These are phyloP conservation scores for Lepidopterella palustris DNA, from an alignment of 495 filamentous ascomycete genomes.

Conservation along the genomic window DNA sequence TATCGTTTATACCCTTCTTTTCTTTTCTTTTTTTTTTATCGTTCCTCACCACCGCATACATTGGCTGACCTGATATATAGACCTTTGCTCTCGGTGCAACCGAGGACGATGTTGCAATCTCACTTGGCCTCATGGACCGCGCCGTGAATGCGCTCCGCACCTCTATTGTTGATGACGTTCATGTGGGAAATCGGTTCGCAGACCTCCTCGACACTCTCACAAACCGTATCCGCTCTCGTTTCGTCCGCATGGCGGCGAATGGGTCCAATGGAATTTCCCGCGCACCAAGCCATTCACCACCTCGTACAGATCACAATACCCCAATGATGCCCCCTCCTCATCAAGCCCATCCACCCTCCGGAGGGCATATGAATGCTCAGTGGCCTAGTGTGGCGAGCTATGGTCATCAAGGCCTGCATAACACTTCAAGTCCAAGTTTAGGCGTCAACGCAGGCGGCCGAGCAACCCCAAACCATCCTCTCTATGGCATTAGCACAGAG, in stretches of 20 bases:
- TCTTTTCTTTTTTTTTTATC: neutral
- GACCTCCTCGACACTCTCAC: slow-evolving; percentile 67
- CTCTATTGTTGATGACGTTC: slow-evolving; percentile 91
- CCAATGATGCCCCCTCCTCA: slow-evolving; percentile 28
- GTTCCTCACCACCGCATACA: neutral
- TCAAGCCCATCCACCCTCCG: neutral
- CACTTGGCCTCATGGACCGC: slow-evolving; percentile 71
- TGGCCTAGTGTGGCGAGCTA: neutral
- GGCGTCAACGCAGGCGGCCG: slow-evolving; percentile 14
- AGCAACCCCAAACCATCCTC: slow-evolving; percentile 29
- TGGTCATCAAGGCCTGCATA: slow-evolving; percentile 6
- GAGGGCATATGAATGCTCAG: neutral
- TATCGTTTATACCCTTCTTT: neutral
- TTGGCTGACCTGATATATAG: slow-evolving; percentile 16
- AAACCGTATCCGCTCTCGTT: slow-evolving; percentile 34
- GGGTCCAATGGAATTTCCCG: slow-evolving; percentile 23
- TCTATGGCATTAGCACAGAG: slow-evolving; percentile 38
- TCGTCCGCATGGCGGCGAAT: slow-evolving; percentile 37
- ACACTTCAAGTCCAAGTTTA: neutral
- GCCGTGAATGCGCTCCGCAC: slow-evolving; percentile 73
- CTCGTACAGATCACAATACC: slow-evolving; percentile 8
- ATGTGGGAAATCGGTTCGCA: slow-evolving; percentile 90
- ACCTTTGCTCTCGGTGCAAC: slow-evolving; percentile 90
- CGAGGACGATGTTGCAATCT: slow-evolving; percentile 78
- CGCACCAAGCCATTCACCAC: slow-evolving; percentile 15